These are phyloP conservation scores for Colletotrichum australisinense DNA, from an alignment of 2,329 filamentous ascomycete genomes.

Conservation along the genomic window DNA sequence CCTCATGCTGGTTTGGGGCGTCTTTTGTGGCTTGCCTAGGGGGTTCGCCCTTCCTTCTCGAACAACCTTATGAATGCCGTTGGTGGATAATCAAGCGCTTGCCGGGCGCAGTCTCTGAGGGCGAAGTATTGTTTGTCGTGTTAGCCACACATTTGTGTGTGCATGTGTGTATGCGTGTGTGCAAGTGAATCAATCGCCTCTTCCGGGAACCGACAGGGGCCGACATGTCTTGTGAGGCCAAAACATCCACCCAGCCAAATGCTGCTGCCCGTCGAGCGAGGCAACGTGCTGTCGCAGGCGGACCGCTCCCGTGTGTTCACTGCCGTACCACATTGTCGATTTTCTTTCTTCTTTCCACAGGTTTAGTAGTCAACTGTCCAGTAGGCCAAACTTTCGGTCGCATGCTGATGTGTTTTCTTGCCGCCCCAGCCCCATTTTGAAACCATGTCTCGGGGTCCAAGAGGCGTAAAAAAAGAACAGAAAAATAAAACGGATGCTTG, in stretches of 20 bases:
- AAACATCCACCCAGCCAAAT: background rate
- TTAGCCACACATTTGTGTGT: background rate
- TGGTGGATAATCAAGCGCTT: background rate
- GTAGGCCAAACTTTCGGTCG: background rate
- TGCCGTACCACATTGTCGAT: constrained; percentile 23
- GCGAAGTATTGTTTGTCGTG: background rate
- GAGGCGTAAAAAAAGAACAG: background rate
- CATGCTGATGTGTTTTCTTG: background rate
- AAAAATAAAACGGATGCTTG: background rate
- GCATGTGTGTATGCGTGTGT: background rate
- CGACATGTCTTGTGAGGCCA: constrained; percentile 2
- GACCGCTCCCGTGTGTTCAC: constrained; percentile 20
- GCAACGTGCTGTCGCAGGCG: constrained; percentile 16
- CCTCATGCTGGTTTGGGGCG: background rate
- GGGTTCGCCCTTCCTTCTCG: background rate
- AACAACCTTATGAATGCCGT: background rate
- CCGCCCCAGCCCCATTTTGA: constrained; percentile 25
- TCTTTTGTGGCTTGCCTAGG: background rate
- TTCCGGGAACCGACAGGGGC: background rate
- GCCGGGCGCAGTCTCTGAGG: constrained; percentile 2
- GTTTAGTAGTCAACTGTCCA: constrained; percentile 8
- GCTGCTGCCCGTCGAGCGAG: constrained; percentile 15
- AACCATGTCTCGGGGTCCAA: constrained; percentile 14
- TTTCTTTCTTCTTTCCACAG: constrained; percentile 8
- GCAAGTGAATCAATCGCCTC: background rate